Evolutionary conservation across 106 monocot species (phyloP).

Genomic region (Cymbidium sinense): DNA sequence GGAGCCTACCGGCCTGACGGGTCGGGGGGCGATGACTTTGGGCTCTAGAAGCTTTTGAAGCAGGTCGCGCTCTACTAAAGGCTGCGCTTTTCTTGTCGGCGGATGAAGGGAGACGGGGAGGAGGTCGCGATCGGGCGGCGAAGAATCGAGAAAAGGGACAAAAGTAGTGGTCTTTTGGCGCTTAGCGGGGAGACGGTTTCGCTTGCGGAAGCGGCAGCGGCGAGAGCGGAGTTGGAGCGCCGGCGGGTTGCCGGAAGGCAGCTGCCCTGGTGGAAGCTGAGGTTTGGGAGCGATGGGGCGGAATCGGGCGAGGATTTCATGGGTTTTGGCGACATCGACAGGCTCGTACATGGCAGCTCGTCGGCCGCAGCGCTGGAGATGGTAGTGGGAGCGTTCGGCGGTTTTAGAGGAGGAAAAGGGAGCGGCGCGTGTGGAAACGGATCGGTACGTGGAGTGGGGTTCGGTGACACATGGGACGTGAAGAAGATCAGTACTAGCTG

Average conservation of each 20-base stretch:
- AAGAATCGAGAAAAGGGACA: constrained; percentile 16
- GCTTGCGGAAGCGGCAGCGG: constrained; percentile 12
- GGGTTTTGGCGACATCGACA: constrained; percentile 61
- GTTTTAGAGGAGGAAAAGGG: constrained; percentile 8
- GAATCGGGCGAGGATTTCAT: constrained; percentile 87
- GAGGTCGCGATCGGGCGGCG: not conserved
- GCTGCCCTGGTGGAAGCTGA: constrained; percentile 7
- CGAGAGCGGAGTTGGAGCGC: constrained; percentile 28
- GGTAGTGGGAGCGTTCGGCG: not conserved
- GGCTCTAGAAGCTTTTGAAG: constrained; percentile 48
- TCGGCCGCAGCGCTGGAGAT: not conserved
- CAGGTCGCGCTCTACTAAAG: constrained; percentile 31
- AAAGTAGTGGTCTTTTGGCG: constrained; percentile 18
- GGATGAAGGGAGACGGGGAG: no score
- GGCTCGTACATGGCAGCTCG: constrained; percentile 28
- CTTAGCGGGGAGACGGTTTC: not conserved
- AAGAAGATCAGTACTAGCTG: no score
- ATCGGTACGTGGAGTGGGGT: constrained; percentile 47
- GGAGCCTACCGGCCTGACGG: constrained; percentile 73
- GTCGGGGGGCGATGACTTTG: constrained; percentile 50
- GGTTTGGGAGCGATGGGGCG: constrained; percentile 89
- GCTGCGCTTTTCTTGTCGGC: no score
- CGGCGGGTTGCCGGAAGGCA: constrained; percentile 9
- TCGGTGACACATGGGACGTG: constrained; percentile 28
- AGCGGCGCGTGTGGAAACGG: constrained; percentile 41